phyloP scores from a whole-genome alignment of 2,329 filamentous ascomycete species.

The Fusarium albidum region DNA sequence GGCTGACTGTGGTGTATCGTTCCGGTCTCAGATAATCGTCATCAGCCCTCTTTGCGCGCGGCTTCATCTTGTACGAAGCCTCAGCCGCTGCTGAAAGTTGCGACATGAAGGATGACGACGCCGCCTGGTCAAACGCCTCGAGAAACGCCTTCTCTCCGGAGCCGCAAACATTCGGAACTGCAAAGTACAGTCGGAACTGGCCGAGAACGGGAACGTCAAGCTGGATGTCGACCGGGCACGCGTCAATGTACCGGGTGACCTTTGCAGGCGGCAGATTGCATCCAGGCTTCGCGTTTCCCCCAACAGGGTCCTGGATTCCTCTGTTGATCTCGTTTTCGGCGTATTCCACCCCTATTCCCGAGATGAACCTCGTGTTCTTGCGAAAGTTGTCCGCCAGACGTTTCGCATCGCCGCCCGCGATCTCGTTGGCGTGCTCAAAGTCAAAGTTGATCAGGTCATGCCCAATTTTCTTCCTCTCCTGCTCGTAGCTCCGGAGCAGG shows the following conservation, averaged over 20 bases:
- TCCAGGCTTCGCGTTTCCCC: constrained; percentile 58
- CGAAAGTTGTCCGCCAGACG: constrained; percentile 71
- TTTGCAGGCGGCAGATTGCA: constrained; percentile 70
- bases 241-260: constrained; percentile 76
- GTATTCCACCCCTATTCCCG: constrained; percentile 72
- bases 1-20: constrained; percentile 71
- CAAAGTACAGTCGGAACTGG: constrained; percentile 78
- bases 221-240: constrained; percentile 78
- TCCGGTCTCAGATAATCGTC: constrained; percentile 72
- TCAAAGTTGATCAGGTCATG: constrained; percentile 66
- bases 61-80: constrained; percentile 66
- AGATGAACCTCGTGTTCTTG: constrained; percentile 75
- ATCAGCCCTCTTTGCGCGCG: constrained; percentile 61
- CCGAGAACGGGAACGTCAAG: constrained; percentile 78
- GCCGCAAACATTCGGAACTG: constrained; percentile 66
- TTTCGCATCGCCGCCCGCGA: constrained; percentile 68
- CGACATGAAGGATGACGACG: constrained; percentile 63
- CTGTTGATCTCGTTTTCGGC: constrained; percentile 59
- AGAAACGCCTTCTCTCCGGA: constrained; percentile 60
- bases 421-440: constrained; percentile 62
- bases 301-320: constrained; percentile 37
- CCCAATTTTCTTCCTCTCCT: constrained; percentile 67
- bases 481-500: constrained; percentile 66
- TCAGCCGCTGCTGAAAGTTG: constrained; percentile 65
- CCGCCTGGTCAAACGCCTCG: constrained; percentile 61